A percentile compares a stretch with the other conserved stretches of the same genome.
Evolutionary conservation across 768 basidiomycete species (phyloP).

Genomic region (Suillus weaverae): DNA sequence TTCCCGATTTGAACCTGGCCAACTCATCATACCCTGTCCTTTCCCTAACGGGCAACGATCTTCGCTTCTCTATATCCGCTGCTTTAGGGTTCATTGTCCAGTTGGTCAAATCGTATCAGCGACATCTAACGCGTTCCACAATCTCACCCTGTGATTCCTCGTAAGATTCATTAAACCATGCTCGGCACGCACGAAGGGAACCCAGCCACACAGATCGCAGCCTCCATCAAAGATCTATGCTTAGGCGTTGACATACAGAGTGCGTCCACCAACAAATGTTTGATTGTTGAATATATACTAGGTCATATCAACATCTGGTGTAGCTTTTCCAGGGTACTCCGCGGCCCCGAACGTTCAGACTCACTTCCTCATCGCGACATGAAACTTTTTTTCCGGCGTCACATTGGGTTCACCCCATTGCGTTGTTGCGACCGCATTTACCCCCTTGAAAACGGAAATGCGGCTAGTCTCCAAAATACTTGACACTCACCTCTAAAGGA

Average conservation of each 20-base stretch:
- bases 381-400: constrained; percentile 1
- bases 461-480: neutral
- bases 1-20: neutral
- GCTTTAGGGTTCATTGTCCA: constrained; percentile 29
- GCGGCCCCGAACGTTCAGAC: constrained; percentile 1
- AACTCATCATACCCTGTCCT: neutral
- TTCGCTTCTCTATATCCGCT: constrained; percentile 29
- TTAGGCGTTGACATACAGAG: neutral
- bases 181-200: neutral
- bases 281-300: neutral
- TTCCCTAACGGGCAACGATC: constrained; percentile 24
- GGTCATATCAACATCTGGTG: neutral
- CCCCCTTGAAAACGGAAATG: constrained; percentile 11
- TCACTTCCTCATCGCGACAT: neutral
- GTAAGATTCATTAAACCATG: neutral
- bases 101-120: constrained; percentile 10
- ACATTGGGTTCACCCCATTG: neutral
- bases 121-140: neutral
- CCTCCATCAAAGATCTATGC: neutral
- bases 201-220: neutral
- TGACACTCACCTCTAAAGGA: neutral
- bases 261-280: neutral
- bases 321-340: neutral
- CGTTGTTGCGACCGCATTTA: constrained; percentile 1
- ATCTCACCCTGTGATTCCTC: too few relatives aligned